These are phyloP conservation scores for Heliamphora exappendiculata DNA, from an alignment of 148 eudicot species.

Conservation along the genomic window DNA sequence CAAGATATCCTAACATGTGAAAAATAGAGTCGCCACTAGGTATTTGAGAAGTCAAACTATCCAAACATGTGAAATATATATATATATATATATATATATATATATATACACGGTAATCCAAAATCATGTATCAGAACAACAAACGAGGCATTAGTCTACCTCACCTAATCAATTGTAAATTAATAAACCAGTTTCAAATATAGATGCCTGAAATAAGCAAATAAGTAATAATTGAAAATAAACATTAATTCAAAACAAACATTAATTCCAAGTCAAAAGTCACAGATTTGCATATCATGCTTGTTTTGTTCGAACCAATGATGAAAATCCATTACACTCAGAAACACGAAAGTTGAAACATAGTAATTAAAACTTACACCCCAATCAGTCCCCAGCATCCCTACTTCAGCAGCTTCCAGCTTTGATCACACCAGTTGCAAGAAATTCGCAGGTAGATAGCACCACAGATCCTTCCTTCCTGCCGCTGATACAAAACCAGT, in stretches of 20 bases:
- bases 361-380: not conserved
- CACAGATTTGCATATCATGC: not conserved
- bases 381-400: not conserved
- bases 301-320: not conserved
- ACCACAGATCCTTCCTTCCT: not conserved
- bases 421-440: not conserved
- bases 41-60: no score
- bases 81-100: no score
- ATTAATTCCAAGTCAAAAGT: not conserved
- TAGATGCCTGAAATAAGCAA: not conserved
- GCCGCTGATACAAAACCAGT: not conserved
- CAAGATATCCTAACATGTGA: no score
- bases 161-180: no score
- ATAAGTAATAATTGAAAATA: not conserved
- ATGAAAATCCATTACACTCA: not conserved
- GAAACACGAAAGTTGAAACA: not conserved
- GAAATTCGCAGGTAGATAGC: not conserved
- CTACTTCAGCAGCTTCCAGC: not conserved
- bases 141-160: no score
- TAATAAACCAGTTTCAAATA: not conserved
- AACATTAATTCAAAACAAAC: not conserved
- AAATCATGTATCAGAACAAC: no score
- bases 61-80: no score
- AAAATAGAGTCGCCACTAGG: no score
- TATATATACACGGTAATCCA: no score